Evolutionary conservation across 768 basidiomycete genomes (phyloP), one percentile per base, ranked within the genome.

Genomic region (Amanita molliuscula): DNA sequence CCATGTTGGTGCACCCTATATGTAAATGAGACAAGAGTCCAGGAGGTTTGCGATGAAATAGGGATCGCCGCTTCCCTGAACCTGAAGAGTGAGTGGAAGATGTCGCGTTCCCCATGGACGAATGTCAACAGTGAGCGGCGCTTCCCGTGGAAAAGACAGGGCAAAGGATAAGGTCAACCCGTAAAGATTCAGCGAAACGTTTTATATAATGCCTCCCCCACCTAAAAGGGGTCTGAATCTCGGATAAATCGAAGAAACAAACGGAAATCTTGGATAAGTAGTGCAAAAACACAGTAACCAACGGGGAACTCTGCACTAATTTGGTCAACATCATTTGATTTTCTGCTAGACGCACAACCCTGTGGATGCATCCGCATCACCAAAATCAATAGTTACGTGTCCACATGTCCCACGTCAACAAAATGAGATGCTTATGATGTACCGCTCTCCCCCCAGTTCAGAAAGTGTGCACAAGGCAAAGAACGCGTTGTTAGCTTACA

Each of bases 1-100:
- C 59, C 3, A 62, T 66, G 51, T 68, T 68, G 21, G 64, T 58
- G 41, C 69, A 73, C 44, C 68, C 67, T 9, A 77, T 51, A 54
- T 60, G 68, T 51, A 75, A 47, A 11, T 65, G 70, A 46, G 75
- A 64, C 36, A 71, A 62, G 34, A 66, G 48, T 23, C 59, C 56
- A 15, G 69, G 70, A 56, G 65, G 67, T 55, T 67, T 65, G 38
- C 61, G 62, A 38, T 51, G 56, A 49, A 67, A 61, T n/a, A 43
- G 25, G 10, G 57, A 41, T 15, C 54, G 62, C 28, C 53, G 47
- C 36, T 61, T 60, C 34, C 53, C 49, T 26, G 50, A 35, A 47
- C 56, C 48, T 20, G 38, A 20, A 18, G 18, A 20, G 28, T 50
- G 55, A 37, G 52, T 47, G 6, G 48, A 48, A 40, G 41, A 28